Conservation (phyloP, 2,329 filamentous ascomycete genomes). For the Hypoxylon sp. region DNA sequence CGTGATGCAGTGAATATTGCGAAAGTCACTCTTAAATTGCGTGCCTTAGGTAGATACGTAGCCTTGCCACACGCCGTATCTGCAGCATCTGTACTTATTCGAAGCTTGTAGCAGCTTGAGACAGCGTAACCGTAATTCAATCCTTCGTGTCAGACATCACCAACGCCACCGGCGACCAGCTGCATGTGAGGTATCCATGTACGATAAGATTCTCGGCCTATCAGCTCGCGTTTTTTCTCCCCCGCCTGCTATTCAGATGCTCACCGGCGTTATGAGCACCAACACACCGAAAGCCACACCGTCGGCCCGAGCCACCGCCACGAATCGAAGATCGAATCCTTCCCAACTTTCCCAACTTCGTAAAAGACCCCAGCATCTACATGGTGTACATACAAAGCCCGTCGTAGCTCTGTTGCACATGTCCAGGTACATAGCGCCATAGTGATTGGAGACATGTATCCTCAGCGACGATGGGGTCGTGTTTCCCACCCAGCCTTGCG, state of each 20-base stretch:
- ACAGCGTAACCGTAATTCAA: constrained; percentile 7
- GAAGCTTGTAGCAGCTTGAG: constrained; percentile 1
- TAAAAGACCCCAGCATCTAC: constrained; percentile 9
- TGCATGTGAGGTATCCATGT: neutral
- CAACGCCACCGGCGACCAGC: constrained; percentile 18
- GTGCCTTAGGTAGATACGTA: neutral
- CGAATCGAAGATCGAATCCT: constrained; percentile 19
- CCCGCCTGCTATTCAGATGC: neutral
- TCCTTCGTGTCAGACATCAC: constrained; percentile 15
- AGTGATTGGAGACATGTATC: constrained; percentile 7
- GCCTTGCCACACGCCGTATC: neutral
- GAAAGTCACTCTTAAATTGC: constrained; percentile 14
- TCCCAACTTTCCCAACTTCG: constrained; percentile 11
- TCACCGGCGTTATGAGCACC: neutral
- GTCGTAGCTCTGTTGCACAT: constrained; percentile 1
- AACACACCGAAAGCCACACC: constrained; percentile 16
- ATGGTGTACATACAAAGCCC: neutral
- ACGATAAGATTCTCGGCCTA: neutral
- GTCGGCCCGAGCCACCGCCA: constrained; percentile 34
- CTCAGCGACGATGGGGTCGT: constrained; percentile 6
- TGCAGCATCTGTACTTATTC: neutral
- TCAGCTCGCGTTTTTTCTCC: neutral
- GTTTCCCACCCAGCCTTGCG: neutral
- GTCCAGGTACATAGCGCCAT: neutral
- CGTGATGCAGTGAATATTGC: constrained; percentile 12